Evolutionary conservation across 2,329 filamentous ascomycete genomes (phyloP).

Genomic region (Fusarium fracticaudum): DNA sequence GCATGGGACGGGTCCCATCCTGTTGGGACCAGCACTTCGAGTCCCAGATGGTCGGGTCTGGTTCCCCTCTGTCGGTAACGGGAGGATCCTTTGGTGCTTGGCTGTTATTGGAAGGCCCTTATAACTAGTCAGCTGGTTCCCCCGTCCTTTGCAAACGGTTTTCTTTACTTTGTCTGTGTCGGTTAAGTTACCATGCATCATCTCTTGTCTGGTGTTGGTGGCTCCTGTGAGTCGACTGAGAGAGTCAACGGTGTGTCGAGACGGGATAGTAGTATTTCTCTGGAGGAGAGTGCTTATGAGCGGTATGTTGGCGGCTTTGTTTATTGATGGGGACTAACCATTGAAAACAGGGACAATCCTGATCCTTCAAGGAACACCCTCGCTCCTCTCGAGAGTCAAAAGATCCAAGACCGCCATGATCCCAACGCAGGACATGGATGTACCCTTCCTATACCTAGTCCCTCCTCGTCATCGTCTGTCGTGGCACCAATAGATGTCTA

Average conservation of each 20-base stretch:
- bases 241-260: background rate
- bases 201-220: constrained; percentile 28
- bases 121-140: constrained; percentile 17
- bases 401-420: background rate
- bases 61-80: constrained; percentile 32
- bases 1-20: constrained; percentile 3
- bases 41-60: constrained; percentile 18
- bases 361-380: background rate
- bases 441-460: constrained; percentile 18
- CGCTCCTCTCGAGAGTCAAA: background rate
- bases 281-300: constrained; percentile 20
- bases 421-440: background rate
- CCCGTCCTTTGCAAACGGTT: background rate
- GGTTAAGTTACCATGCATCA: constrained; percentile 19
- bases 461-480: background rate
- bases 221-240: constrained; percentile 21
- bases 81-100: constrained; percentile 1
- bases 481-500: constrained; percentile 30
- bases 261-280: constrained; percentile 36
- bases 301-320: background rate
- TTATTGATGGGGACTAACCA: background rate
- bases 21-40: background rate
- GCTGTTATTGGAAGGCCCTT: constrained; percentile 3
- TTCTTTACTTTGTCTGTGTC: background rate
- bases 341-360: background rate